Evolutionary conservation across 2,329 filamentous ascomycete genomes (phyloP).

Genomic region (Didymella segeticola): DNA sequence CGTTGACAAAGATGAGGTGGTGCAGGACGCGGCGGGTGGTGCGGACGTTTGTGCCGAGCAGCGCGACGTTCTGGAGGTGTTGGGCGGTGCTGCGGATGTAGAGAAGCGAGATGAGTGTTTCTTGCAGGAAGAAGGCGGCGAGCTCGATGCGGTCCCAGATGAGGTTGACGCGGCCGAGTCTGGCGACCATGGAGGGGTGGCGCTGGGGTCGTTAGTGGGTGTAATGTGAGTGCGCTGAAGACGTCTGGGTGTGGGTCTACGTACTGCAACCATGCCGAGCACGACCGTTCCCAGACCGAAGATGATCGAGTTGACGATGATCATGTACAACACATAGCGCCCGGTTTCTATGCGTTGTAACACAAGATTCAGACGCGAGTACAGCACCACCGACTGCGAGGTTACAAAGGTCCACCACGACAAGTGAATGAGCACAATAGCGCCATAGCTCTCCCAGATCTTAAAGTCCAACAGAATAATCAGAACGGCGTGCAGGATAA

Average conservation of each 20-base stretch:
- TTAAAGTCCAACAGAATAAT: constrained; percentile 54
- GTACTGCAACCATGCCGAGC: constrained; percentile 58
- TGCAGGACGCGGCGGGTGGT: constrained; percentile 26
- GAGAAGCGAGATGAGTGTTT: constrained; percentile 47
- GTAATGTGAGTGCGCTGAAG: background rate
- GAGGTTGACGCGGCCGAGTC: constrained; percentile 17
- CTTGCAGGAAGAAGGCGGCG: constrained; percentile 50
- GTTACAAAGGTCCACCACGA: constrained; percentile 66
- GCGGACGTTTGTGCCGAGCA: constrained; percentile 21
- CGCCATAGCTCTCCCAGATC: constrained; percentile 48
- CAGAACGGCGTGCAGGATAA: constrained; percentile 49
- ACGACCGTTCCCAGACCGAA: constrained; percentile 61
- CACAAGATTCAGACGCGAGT: constrained; percentile 66
- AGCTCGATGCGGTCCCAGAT: constrained; percentile 51
- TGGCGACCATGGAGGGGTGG: constrained; percentile 18
- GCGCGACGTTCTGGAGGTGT: constrained; percentile 38
- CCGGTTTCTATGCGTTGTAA: constrained; percentile 42
- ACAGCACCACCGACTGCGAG: constrained; percentile 65
- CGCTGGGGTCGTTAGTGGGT: constrained; percentile 19
- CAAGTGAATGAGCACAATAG: constrained; percentile 56
- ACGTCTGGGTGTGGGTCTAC: background rate
- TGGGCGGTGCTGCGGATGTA: constrained; percentile 61
- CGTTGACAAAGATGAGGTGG: constrained; percentile 49
- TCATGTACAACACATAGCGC: constrained; percentile 60
- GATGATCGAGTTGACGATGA: constrained; percentile 60